Conservation (phyloP, 345 rosid species). For the Clarkia xantiana region DNA sequence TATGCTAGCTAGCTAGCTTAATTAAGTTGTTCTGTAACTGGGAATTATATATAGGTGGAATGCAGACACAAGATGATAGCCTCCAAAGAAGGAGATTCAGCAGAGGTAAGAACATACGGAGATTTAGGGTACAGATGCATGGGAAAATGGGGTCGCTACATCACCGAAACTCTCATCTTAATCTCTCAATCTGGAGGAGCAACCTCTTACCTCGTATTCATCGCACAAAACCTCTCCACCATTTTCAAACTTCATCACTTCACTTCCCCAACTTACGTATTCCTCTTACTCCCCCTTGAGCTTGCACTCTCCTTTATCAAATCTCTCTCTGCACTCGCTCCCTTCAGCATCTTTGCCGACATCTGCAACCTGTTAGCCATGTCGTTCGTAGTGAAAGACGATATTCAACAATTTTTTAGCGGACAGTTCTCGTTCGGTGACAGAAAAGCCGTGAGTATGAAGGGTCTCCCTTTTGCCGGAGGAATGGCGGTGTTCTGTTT, state of each 20-base stretch:
- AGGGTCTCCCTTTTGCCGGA: conserved; percentile 72
- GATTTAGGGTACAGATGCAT: conserved; percentile 61
- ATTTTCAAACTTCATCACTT: conserved; percentile 27
- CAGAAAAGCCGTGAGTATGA: conserved; percentile 48
- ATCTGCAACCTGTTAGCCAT: conserved; percentile 61
- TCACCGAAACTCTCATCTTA: conserved; percentile 65
- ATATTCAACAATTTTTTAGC: conserved; percentile 31
- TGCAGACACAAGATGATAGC: conserved; percentile 54
- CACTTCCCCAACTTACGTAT: conserved; percentile 30
- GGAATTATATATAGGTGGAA: conserved; percentile 31
- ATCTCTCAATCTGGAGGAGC: conserved; percentile 80
- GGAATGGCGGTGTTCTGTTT: conserved; percentile 94
- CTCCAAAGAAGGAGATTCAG: conserved; percentile 33
- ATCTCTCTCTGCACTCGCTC: conserved; percentile 63
- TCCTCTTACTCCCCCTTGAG: conserved; percentile 61
- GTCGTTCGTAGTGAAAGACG: conserved; percentile 62
- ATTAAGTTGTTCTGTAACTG: too few relatives aligned
- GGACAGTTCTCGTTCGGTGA: conserved; percentile 64
- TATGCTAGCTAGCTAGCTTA: too few relatives aligned
- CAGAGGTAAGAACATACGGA: conserved; percentile 59
- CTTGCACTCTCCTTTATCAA: conserved; percentile 61
- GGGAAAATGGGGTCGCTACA: conserved; percentile 58
- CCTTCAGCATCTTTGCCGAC: conserved; percentile 73
- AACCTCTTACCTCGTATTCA: conserved; percentile 72
- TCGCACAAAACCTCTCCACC: conserved; percentile 68